Evolutionary conservation across 257 asterid species (phyloP).

Genomic region (Voacanga thouarsii): DNA sequence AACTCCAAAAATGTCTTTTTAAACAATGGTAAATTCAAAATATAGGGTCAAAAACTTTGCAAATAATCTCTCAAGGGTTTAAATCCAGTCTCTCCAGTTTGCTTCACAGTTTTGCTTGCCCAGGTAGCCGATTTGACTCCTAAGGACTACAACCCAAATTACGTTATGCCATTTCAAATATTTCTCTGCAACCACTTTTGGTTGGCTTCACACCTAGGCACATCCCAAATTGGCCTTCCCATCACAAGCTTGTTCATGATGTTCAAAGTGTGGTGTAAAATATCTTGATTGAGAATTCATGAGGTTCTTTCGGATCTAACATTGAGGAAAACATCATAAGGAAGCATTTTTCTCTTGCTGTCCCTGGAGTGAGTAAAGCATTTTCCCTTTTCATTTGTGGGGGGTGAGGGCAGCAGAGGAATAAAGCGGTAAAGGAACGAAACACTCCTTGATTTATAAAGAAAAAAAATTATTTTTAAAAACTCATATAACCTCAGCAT

Average conservation of each 20-base stretch:
- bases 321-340: background rate
- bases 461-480: background rate
- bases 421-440: no score
- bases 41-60: background rate
- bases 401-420: no score
- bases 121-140: background rate
- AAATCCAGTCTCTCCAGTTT: background rate
- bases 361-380: background rate
- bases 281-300: background rate
- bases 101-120: background rate
- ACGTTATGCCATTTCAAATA: background rate
- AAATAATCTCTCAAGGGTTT: background rate
- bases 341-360: background rate
- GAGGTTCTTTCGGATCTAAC: background rate
- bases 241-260: background rate
- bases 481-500: background rate
- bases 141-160: background rate
- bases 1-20: background rate
- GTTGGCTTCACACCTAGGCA: background rate
- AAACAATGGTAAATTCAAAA: background rate
- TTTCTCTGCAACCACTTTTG: background rate
- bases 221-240: background rate
- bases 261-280: background rate
- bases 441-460: no score
- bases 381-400: background rate